A percentile compares a stretch with the other conserved stretches of the same genome.
These are phyloP conservation scores for Pseudocercospora vitis DNA, from an alignment of 2,329 filamentous ascomycete species.

Conservation along the genomic window DNA sequence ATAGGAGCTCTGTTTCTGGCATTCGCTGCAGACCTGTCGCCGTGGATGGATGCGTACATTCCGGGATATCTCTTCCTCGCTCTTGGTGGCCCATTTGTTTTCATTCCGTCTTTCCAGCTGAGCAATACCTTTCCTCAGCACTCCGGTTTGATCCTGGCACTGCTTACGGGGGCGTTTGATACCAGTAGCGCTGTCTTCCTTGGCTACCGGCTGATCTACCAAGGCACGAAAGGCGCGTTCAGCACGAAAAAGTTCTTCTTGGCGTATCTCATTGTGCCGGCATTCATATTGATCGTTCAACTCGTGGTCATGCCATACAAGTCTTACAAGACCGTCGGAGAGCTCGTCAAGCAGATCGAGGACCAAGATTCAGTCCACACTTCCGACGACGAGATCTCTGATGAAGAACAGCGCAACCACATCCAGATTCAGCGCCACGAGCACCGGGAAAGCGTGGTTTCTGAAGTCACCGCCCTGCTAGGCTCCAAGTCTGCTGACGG, in stretches of 20 bases:
- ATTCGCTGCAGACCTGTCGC: slow-evolving; percentile 58
- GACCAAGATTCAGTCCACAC: slow-evolving; percentile 47
- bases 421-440: slow-evolving; percentile 54
- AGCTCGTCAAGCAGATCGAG: slow-evolving; percentile 74
- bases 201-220: slow-evolving; percentile 49
- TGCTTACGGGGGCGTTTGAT: slow-evolving; percentile 54
- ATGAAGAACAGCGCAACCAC: slow-evolving; percentile 56
- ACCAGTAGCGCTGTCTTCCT: slow-evolving; percentile 52
- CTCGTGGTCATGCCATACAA: slow-evolving; percentile 49
- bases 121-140: slow-evolving; percentile 53
- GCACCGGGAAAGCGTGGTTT: slow-evolving; percentile 62
- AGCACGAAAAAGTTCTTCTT: slow-evolving; percentile 52
- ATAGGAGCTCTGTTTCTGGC: slow-evolving; percentile 72
- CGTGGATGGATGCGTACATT: slow-evolving; percentile 65
- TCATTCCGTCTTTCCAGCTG: slow-evolving; percentile 54
- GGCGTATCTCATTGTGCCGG: slow-evolving; percentile 50
- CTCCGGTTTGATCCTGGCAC: slow-evolving; percentile 51
- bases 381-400: slow-evolving; percentile 55
- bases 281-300: slow-evolving; percentile 45
- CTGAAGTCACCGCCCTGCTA: slow-evolving; percentile 72
- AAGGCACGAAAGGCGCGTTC: slow-evolving; percentile 45
- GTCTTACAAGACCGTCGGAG: slow-evolving; percentile 63
- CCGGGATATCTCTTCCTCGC: slow-evolving; percentile 53
- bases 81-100: slow-evolving; percentile 52
- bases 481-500: slow-evolving; percentile 64